phyloP scores from a whole-genome alignment of 768 basidiomycete species.

The Trametes sanguinea region DNA sequence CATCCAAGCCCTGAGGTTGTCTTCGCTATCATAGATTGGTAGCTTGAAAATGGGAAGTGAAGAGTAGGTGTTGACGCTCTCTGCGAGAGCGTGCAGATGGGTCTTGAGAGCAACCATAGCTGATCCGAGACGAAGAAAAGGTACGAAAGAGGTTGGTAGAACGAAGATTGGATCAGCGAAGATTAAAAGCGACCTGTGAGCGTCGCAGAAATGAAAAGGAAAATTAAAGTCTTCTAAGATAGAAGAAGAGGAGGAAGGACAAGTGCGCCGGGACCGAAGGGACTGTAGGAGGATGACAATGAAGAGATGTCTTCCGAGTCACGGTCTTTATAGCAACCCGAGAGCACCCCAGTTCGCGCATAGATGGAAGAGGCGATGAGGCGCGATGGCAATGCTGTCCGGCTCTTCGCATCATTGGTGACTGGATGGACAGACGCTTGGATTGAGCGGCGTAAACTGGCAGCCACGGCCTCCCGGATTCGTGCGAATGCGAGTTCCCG shows the following conservation, averaged over 20 bases:
- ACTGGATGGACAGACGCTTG: conserved; percentile 13
- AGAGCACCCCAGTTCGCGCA: not conserved
- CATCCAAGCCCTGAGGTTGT: conserved; percentile 52
- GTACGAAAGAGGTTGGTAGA: not conserved
- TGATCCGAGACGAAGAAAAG: not conserved
- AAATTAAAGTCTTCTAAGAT: conserved; percentile 19
- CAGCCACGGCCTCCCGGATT: conserved; percentile 4
- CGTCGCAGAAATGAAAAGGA: not conserved
- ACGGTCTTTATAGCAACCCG: conserved; percentile 1
- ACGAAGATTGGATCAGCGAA: not conserved
- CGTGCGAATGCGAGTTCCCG: conserved; percentile 10
- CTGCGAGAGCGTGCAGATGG: conserved; percentile 61
- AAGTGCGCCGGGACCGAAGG: conserved; percentile 14
- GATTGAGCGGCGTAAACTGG: conserved; percentile 14
- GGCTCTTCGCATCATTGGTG: conserved; percentile 4
- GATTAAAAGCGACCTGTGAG: conserved; percentile 11
- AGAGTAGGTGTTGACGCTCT: conserved; percentile 48
- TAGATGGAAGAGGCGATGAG: conserved; percentile 13
- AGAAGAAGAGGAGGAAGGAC: conserved; percentile 7
- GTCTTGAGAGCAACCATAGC: conserved; percentile 33
- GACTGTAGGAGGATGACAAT: conserved; percentile 11
- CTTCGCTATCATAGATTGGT: conserved; percentile 37
- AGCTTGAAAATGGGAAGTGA: conserved; percentile 55
- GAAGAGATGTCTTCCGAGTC: conserved; percentile 5
- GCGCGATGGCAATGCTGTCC: conserved; percentile 10